A percentile compares a stretch with the other conserved stretches of the same genome.
Conservation (phyloP, 257 asterid species). For the Jaltomata sinuosa region DNA sequence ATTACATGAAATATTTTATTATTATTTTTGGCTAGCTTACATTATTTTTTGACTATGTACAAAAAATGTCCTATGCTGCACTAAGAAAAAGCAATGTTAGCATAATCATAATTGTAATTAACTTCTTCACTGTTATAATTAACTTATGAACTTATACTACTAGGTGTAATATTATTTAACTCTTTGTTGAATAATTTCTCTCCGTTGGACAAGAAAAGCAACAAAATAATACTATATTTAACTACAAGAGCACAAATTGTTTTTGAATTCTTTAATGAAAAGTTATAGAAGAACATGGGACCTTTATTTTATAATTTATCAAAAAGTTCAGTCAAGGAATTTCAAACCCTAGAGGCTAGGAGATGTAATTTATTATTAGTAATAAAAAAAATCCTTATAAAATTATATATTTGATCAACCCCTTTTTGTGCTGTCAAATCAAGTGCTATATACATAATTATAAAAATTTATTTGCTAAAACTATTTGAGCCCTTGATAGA, state of each 20-base stretch:
- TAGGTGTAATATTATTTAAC: neutral
- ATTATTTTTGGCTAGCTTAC: no score
- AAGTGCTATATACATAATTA: conserved; percentile 7
- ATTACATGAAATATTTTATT: no score
- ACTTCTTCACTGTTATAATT: conserved; percentile 15
- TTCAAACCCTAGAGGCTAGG: conserved; percentile 40
- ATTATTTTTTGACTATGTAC: conserved; percentile 12
- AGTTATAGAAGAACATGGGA: conserved; percentile 15
- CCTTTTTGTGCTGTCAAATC: conserved; percentile 49
- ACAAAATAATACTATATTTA: neutral
- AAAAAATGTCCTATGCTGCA: conserved; percentile 24
- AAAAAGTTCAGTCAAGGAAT: conserved; percentile 36
- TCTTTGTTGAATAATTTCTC: conserved; percentile 13
- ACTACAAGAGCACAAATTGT: conserved; percentile 9
- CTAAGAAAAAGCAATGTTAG: neutral
- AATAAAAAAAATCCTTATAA: neutral
- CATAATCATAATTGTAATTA: conserved; percentile 8
- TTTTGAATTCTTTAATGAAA: conserved; percentile 15
- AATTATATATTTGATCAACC: neutral
- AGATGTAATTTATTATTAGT: conserved; percentile 4
- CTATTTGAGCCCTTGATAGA: neutral
- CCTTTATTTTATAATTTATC: conserved; percentile 7
- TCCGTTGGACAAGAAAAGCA: conserved; percentile 23
- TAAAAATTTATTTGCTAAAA: conserved; percentile 5
- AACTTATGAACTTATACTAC: neutral